phyloP scores from a whole-genome alignment of 2,329 filamentous ascomycete genomes.

The Aspergillus aculeatus region DNA sequence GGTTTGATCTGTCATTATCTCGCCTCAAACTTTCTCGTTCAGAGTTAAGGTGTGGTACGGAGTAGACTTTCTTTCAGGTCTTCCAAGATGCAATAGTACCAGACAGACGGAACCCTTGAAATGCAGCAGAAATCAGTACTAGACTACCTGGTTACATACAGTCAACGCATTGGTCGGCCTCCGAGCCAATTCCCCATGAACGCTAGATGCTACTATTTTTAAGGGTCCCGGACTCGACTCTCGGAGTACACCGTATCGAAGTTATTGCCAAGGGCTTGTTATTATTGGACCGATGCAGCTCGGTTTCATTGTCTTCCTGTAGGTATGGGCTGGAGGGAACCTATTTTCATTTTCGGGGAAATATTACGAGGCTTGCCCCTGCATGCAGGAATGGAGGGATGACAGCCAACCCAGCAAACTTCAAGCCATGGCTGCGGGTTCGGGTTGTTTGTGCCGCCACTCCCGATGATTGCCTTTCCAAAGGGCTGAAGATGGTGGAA shows the following conservation, averaged over 20 bases:
- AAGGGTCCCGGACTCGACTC: not conserved
- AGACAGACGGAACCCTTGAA: no score
- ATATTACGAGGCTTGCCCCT: not conserved
- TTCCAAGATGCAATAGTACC: no score
- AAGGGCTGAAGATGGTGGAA: not conserved
- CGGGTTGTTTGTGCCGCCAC: not conserved
- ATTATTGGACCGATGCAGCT: not conserved
- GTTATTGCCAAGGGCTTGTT: not conserved
- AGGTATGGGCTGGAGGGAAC: not conserved
- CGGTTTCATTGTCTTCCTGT: not conserved
- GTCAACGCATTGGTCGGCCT: not conserved
- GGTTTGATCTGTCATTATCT: not conserved
- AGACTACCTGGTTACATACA: not conserved
- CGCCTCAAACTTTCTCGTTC: no score
- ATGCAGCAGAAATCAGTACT: no score
- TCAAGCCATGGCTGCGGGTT: not conserved
- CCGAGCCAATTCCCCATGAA: not conserved
- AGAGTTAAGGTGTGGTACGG: no score
- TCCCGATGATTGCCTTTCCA: not conserved
- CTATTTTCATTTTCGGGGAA: not conserved
- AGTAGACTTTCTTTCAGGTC: no score
- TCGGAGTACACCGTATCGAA: not conserved
- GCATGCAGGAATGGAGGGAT: not conserved
- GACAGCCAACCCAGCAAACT: not conserved
- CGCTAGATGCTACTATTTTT: not conserved